Evolutionary conservation across 2,329 filamentous ascomycete species (phyloP).

Genomic region (Clathrospora elynae): DNA sequence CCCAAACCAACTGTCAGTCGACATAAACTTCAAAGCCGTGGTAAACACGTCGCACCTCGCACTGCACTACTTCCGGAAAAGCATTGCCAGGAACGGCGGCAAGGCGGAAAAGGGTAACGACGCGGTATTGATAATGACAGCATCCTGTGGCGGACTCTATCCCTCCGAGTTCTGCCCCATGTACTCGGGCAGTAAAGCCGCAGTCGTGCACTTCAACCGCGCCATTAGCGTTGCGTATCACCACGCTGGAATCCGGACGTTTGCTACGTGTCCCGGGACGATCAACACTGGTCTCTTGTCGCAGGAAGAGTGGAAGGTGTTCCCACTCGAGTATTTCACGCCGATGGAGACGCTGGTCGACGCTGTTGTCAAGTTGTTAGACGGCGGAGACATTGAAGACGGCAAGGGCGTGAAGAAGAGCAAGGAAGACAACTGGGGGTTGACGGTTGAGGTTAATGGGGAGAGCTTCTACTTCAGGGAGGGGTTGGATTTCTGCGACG

Average conservation of each 20-base stretch:
- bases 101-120: conserved; percentile 25
- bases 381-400: conserved; percentile 39
- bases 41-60: conserved; percentile 50
- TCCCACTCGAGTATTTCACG: conserved; percentile 43
- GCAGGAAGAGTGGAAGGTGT: conserved; percentile 41
- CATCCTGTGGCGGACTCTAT: conserved; percentile 48
- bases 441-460: conserved; percentile 39
- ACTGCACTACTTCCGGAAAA: conserved; percentile 49
- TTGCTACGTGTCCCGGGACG: conserved; percentile 48
- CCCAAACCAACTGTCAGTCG: conserved; percentile 45
- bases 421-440: conserved; percentile 28
- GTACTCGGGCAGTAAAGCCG: conserved; percentile 40
- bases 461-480: conserved; percentile 38
- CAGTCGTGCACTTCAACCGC: conserved; percentile 49
- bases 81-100: conserved; percentile 21
- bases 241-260: conserved; percentile 48
- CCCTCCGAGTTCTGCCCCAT: conserved; percentile 42
- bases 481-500: conserved; percentile 26
- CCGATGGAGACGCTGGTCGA: conserved; percentile 39
- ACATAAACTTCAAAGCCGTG: conserved; percentile 47
- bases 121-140: conserved; percentile 45
- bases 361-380: conserved; percentile 37
- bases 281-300: conserved; percentile 47
- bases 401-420: conserved; percentile 28
- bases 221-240: conserved; percentile 45